Percentiles rank a stretch among this genome's conserved stretches.
These are phyloP conservation scores for Suillus subaureus DNA, from an alignment of 768 basidiomycete species.

Conservation along the genomic window DNA sequence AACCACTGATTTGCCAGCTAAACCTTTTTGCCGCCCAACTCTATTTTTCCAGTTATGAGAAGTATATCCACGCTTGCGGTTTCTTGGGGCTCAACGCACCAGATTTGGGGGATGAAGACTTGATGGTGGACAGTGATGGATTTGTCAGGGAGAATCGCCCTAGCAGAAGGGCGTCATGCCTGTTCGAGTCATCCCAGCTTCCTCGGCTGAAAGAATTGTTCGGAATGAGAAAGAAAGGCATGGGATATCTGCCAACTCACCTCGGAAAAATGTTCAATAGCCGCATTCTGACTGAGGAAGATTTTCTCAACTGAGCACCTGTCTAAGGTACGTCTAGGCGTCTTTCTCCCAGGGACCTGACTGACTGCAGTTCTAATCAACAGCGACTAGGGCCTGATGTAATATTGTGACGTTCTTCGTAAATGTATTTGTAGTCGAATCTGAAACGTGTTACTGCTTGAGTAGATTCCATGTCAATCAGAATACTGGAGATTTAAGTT, in stretches of 20 bases:
- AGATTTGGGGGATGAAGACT: conserved; percentile 14
- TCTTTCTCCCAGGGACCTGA: neutral
- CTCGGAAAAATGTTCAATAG: conserved; percentile 42
- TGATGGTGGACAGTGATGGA: conserved; percentile 19
- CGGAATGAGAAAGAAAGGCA: conserved; percentile 41
- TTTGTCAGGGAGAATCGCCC: conserved; percentile 24
- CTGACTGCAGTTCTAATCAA: neutral
- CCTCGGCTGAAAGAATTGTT: conserved; percentile 35
- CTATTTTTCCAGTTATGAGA: conserved; percentile 29
- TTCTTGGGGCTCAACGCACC: conserved; percentile 29
- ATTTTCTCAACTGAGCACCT: conserved; percentile 20
- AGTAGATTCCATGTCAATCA: neutral
- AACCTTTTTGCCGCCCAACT: conserved; percentile 37
- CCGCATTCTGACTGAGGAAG: conserved; percentile 25
- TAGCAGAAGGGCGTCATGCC: neutral
- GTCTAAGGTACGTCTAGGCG: too few species aligned
- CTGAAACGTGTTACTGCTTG: neutral
- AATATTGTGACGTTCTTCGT: neutral
- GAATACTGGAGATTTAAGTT: neutral
- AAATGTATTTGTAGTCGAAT: neutral
- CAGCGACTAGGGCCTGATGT: neutral
- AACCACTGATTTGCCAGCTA: conserved; percentile 21
- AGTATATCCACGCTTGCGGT: conserved; percentile 29
- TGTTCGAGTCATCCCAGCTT: conserved; percentile 18
- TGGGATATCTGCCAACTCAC: conserved; percentile 39